Base-by-base conservation (phyloP, 2,329 filamentous ascomycete species). In the Xylaria arbuscula region DNA sequence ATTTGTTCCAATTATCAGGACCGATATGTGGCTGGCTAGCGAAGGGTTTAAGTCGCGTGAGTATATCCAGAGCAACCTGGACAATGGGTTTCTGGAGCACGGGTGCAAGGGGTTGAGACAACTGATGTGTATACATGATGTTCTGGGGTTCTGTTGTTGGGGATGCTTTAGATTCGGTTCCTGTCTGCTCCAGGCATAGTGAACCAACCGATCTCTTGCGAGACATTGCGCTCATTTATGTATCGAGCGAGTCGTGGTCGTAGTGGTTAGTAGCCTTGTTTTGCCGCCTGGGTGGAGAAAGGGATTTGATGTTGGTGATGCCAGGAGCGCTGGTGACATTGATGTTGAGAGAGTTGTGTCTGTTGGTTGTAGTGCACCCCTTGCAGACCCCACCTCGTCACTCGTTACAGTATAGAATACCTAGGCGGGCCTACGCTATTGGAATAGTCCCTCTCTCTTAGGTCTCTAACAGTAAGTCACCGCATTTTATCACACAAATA, bases 211-310 rank as follows among this genome's bases (percentile, higher is more conserved):
- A 47, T 15, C 15, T 58, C 34, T 5, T 58, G 22, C 24, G 56
- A 47, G 56, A 47, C 56, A 57, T 57, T 1, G 38, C 10, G 55
- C 22, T 57, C 9, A 57, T 57, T 57, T 57, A 57, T 45, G 36
- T 10, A 11, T 32, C 24, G 55, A 45, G 19, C 17, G 15, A 45
- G 38, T 9, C 22, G 38, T 57, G 45, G 22, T 56, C 6, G 34
- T n/a, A 13, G 32, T 22, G 5, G 13, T 57, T 15, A 28, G 54
- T 22, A 28, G 19, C n/a, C 36, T 22, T n/a, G 11, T 36, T 19
- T 54, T 54, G 6, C 54, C 54, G 36, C 10, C 54, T 15, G 17
- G 11, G 38, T 45, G 36, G 55, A 45, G 36, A 32, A 57, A 2
- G 38, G 55, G 17, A 57, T 32, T 19, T n/a, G 36, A 32, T 57